Percentiles rank a stretch among this genome's conserved stretches.
These are phyloP conservation scores for Adansonia gregorii DNA, from an alignment of 441 rosid genomes.

Conservation along the genomic window DNA sequence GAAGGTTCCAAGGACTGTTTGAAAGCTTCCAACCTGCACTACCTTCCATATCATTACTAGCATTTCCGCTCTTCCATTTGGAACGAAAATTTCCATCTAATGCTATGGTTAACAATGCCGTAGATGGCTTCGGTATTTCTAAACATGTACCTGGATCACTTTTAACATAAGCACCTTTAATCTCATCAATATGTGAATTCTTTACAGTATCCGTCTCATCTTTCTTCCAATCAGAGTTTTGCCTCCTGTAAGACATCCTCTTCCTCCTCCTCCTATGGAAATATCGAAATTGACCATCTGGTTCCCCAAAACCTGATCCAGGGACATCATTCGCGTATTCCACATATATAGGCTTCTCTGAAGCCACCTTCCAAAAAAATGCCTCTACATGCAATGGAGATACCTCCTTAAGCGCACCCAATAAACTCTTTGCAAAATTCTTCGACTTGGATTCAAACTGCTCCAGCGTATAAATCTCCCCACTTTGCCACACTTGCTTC, in stretches of 20 bases:
- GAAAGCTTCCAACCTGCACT: slow-evolving; percentile 99
- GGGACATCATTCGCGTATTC: slow-evolving; percentile 99
- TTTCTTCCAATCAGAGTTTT: slow-evolving; percentile 37
- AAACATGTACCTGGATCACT: slow-evolving; percentile 33
- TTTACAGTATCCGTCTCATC: slow-evolving; percentile 35
- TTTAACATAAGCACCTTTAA: slow-evolving; percentile 34
- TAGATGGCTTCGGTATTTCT: slow-evolving; percentile 38
- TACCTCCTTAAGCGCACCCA: slow-evolving; percentile 72
- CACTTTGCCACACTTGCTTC: slow-evolving; percentile 99
- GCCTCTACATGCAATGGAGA: slow-evolving; percentile 78
- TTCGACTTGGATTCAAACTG: slow-evolving; percentile 90
- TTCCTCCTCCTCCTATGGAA: slow-evolving; percentile 69
- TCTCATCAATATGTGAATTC: slow-evolving; percentile 32
- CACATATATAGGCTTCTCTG: slow-evolving; percentile 80
- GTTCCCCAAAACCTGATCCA: slow-evolving; percentile 93
- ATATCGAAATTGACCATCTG: slow-evolving; percentile 68
- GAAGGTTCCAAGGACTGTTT: slow-evolving; percentile 96
- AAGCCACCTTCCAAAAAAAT: slow-evolving; percentile 89
- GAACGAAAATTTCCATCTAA: slow-evolving; percentile 44
- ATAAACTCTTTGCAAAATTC: slow-evolving; percentile 65
- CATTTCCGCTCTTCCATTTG: slow-evolving; percentile 48
- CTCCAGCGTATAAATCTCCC: slow-evolving; percentile 89
- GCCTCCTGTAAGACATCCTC: slow-evolving; percentile 68
- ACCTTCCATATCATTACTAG: slow-evolving; percentile 71
- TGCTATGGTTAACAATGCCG: slow-evolving; percentile 37